These are phyloP conservation scores for Thuidium tamariscinum DNA, from an alignment of 225 moss, liverwort and hornwort species.

Conservation along the genomic window DNA sequence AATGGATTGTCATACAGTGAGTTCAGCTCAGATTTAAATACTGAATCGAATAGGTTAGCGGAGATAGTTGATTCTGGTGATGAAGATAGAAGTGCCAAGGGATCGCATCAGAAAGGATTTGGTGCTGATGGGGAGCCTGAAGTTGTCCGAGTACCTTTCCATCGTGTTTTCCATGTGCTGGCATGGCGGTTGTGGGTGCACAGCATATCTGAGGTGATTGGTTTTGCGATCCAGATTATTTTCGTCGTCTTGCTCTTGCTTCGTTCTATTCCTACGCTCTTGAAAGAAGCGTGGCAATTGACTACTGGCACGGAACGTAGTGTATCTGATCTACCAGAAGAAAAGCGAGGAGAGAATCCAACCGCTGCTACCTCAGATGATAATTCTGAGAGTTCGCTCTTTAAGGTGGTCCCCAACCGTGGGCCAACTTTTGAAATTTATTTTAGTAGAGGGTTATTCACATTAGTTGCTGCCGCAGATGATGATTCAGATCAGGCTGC, in stretches of 20 bases:
- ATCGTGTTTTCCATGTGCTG: slow-evolving; percentile 22
- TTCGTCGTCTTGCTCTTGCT: slow-evolving; percentile 29
- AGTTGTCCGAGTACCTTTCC: slow-evolving; percentile 21
- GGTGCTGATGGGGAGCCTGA: not conserved
- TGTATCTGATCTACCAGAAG: slow-evolving; percentile 4
- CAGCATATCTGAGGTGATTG: slow-evolving; percentile 25
- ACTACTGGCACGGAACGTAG: not conserved
- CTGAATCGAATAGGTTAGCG: not conserved
- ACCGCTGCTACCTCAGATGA: not conserved
- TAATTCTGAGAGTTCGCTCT: slow-evolving; percentile 14
- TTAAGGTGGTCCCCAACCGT: slow-evolving; percentile 14
- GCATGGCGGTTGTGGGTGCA: slow-evolving; percentile 54
- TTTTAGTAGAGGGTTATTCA: slow-evolving; percentile 38
- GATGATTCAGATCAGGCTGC: slow-evolving; percentile 7
- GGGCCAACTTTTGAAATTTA: slow-evolving; percentile 42
- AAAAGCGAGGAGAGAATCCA: not conserved
- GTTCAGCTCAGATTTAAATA: slow-evolving; percentile 4
- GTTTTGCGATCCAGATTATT: slow-evolving; percentile 19
- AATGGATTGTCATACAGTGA: slow-evolving; percentile 15
- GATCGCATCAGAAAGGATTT: not conserved
- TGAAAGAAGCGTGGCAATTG: slow-evolving; percentile 14
- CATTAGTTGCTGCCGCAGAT: slow-evolving; percentile 28
- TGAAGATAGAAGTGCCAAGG: not conserved
- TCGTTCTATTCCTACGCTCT: slow-evolving; percentile 23
- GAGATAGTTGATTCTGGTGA: not conserved